Percentiles rank a stretch among this genome's conserved stretches.
Conservation (phyloP, 2,329 filamentous ascomycete genomes). For the Fusarium sp. region DNA sequence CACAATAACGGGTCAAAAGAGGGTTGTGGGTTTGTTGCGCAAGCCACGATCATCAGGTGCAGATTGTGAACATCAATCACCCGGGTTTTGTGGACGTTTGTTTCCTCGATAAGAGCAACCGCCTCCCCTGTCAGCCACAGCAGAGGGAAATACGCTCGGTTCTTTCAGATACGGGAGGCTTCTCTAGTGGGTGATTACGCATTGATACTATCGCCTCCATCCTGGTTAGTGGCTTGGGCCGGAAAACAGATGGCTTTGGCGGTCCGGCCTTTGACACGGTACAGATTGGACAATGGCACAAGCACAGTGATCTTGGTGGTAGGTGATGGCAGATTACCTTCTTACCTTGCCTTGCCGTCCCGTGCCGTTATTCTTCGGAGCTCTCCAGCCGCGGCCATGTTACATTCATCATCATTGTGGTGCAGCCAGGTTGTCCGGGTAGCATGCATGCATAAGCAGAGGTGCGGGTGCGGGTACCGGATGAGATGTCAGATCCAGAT, state of each 20-base stretch:
- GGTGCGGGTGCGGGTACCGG: neutral
- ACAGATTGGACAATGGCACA: neutral
- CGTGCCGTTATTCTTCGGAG: constrained; percentile 6
- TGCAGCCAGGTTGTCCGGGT: neutral
- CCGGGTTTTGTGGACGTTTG: neutral
- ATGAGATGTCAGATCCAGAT: constrained; percentile 10
- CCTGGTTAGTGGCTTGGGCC: neutral
- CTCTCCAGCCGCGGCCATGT: neutral
- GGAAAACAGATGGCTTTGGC: neutral
- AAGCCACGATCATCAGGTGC: constrained; percentile 11
- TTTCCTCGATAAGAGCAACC: neutral
- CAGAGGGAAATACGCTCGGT: too few relatives aligned
- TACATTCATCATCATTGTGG: neutral
- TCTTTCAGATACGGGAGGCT: neutral
- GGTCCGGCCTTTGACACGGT: neutral
- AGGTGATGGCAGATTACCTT: constrained; percentile 2
- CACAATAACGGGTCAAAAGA: neutral
- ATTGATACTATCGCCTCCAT: neutral
- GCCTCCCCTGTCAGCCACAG: neutral
- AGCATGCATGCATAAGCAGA: neutral
- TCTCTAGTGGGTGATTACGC: neutral
- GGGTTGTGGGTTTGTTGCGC: neutral
- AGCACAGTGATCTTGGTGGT: constrained; percentile 4
- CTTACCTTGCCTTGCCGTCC: neutral
- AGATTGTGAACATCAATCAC: neutral